Evolutionary conservation across 208 protist genomes (phyloP).

Genomic region (Willaertia magna): DNA sequence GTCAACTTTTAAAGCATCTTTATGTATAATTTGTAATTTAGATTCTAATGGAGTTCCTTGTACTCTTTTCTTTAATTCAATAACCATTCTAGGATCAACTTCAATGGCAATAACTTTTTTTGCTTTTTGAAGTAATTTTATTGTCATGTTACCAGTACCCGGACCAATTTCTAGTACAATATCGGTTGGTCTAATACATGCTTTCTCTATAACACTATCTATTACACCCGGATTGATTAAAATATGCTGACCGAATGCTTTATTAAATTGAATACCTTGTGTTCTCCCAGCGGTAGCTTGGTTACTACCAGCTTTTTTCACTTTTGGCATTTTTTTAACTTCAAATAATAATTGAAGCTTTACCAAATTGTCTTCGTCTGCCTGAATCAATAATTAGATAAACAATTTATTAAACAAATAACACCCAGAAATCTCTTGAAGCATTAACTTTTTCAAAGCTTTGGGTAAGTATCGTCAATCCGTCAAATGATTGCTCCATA

Average conservation of each 20-base stretch:
- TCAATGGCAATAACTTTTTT: slow-evolving; percentile 98
- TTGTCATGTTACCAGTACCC: slow-evolving; percentile 98
- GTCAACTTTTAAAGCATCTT: slow-evolving; percentile 94
- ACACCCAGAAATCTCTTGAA: too few species aligned
- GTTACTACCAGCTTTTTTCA: neutral
- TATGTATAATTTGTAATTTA: slow-evolving; percentile 93
- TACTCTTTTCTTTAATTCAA: slow-evolving; percentile 97
- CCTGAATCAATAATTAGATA: too few species aligned
- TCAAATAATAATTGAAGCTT: too few species aligned
- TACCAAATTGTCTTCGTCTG: too few species aligned
- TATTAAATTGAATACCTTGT: slow-evolving; percentile 81
- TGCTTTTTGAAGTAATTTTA: slow-evolving; percentile 87
- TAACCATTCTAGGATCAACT: slow-evolving; percentile 97
- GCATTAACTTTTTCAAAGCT: too few species aligned
- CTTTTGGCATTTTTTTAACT: neutral
- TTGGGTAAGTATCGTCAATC: too few species aligned
- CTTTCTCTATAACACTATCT: slow-evolving; percentile 90
- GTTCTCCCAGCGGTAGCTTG: neutral
- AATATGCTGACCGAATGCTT: slow-evolving; percentile 95
- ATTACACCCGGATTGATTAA: slow-evolving; percentile 96
- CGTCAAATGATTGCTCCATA: too few species aligned
- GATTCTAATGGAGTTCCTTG: slow-evolving; percentile 59
- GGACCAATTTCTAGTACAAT: slow-evolving; percentile 98
- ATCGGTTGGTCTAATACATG: slow-evolving; percentile 87
- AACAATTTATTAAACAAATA: too few species aligned